These are phyloP conservation scores for Myxozyma neglecta DNA, from an alignment of 805 yeast species.

Conservation along the genomic window DNA sequence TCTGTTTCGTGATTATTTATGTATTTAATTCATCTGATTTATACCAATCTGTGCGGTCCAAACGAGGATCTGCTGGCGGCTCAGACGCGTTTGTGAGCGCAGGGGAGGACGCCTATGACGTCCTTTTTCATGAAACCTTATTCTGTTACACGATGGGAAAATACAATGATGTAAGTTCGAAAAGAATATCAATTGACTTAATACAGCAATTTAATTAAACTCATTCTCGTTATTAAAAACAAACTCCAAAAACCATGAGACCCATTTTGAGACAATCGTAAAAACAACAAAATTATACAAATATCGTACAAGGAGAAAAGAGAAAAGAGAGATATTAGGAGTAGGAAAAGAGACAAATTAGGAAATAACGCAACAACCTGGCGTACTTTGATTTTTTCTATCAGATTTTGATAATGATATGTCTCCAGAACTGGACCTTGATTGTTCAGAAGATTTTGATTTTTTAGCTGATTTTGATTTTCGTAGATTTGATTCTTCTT, in stretches of 20 bases:
- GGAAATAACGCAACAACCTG: slow-evolving; percentile 2
- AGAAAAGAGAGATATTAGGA: not conserved
- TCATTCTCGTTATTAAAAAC: not conserved
- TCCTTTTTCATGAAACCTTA: not conserved
- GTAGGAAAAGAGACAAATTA: not conserved
- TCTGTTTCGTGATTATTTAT: too few species aligned
- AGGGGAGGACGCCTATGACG: not conserved
- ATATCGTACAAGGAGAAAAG: not conserved
- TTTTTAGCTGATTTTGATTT: not conserved
- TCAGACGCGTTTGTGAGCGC: too few species aligned
- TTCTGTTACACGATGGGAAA: not conserved
- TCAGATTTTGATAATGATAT: not conserved
- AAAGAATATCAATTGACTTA: not conserved
- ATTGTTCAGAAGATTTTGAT: not conserved
- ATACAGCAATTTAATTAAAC: not conserved
- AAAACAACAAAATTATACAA: not conserved
- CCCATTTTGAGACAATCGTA: not conserved
- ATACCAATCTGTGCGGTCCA: too few species aligned
- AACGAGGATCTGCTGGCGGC: too few species aligned
- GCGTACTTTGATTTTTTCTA: not conserved
- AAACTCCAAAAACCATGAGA: not conserved
- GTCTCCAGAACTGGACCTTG: not conserved
- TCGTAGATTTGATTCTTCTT: not conserved
- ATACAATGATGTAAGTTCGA: not conserved
- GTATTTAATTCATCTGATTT: too few species aligned